These are phyloP conservation scores for Colletotrichum sojae DNA, from an alignment of 2,329 filamentous ascomycete genomes.

Conservation along the genomic window DNA sequence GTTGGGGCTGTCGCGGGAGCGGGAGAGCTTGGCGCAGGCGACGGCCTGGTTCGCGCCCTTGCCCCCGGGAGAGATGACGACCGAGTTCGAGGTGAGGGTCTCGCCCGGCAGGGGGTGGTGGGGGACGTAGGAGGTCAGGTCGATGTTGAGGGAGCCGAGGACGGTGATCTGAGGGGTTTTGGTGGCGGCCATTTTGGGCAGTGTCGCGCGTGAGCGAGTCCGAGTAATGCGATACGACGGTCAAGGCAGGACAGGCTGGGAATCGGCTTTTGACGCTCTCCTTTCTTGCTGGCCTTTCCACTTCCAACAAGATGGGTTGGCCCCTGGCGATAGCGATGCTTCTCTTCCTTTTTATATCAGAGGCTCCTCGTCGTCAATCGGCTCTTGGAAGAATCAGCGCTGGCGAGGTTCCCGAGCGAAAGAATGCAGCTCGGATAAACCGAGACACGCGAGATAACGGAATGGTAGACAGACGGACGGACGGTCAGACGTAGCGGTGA, in stretches of 20 bases:
- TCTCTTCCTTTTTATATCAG: not conserved
- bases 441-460: conserved; percentile 27
- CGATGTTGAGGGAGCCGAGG: conserved; percentile 94
- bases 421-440: conserved; percentile 22
- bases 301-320: too few relatives aligned
- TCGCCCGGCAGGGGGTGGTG: conserved; percentile 89
- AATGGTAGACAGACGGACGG: not conserved
- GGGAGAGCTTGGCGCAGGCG: conserved; percentile 85
- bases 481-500: conserved; percentile 4
- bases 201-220: conserved; percentile 2
- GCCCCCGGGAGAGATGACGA: conserved; percentile 86
- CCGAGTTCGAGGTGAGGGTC: conserved; percentile 84
- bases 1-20: conserved; percentile 52
- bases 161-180: conserved; percentile 75
- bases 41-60: conserved; percentile 98
- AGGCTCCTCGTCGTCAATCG: conserved; percentile 1
- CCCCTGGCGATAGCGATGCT: not conserved
- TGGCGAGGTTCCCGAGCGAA: conserved; percentile 17
- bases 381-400: not conserved
- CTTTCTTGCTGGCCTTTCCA: not conserved
- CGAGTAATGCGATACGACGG: not conserved
- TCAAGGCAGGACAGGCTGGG: not conserved
- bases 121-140: conserved; percentile 89
- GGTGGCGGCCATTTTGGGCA: conserved; percentile 24
- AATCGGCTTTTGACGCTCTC: not conserved